Evolutionary conservation across 257 asterid species (phyloP), one percentile per base, ranked within the genome.

Genomic region (Fraxinus cuspidata): DNA sequence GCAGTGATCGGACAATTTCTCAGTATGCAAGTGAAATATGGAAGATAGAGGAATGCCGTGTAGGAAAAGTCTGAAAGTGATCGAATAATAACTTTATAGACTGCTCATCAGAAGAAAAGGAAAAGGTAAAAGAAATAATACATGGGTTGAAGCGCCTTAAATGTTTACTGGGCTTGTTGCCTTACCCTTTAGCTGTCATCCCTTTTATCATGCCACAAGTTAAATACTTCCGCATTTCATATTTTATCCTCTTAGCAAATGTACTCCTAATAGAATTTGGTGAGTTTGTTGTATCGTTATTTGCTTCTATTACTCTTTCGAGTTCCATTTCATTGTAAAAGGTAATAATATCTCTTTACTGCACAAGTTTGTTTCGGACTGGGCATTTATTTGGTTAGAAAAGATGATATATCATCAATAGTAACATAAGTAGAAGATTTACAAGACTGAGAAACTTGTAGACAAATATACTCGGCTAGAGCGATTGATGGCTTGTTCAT

Each of bases 1-100:
- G 99, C 84, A 96, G 99, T 40, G 99, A 96, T 73, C 88, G 99
- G 1, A 96, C 99, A 31, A 96, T 96, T 53, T 92, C 91, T 6
- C 98, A 92, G 86, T 93, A 96, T 29, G 99, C 98, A 34, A 87
- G 83, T 63, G 97, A 93, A 74, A 93, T 93, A 21, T 96, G 98
- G 98, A 90, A 90, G 76, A 89, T 96, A 72, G 81, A 82, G 27
- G 92, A 86, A 79, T 89, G 94, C 70, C 83, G 81, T 21, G 85
- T 91, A 47, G 91, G 93, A 29, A 88, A 72, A 81, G 77, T 80
- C 8, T 58, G 70, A 10, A 77, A 28, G 63, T 21, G 44, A 18
- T 21, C 31, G 31, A 3, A 18, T 29, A 21, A 25, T 25, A 25
- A 18, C 42, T 25, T 49, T 65, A 27, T 32, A 65, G 51, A 42